These are phyloP conservation scores for Takashimella koratensis DNA, from an alignment of 1,284 basidiomycete species.

Conservation along the genomic window DNA sequence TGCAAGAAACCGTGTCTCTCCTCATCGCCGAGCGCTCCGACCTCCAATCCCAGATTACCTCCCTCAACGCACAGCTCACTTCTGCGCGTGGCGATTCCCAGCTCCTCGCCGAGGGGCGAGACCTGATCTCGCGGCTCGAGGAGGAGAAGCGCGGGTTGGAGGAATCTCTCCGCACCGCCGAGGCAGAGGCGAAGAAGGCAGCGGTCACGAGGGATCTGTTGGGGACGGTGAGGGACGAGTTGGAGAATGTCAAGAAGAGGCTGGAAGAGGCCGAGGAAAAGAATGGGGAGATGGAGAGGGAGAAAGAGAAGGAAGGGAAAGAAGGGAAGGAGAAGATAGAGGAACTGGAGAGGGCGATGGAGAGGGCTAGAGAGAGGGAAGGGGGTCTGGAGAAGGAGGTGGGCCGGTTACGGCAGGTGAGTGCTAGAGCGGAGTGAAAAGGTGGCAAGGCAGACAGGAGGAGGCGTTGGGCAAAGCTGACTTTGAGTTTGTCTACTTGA, in stretches of 20 bases:
- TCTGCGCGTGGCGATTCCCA: constrained; percentile 29
- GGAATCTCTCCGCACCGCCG: constrained; percentile 4
- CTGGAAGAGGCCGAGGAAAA: constrained; percentile 9
- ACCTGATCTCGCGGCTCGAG: constrained; percentile 31
- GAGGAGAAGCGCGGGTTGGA: constrained; percentile 31
- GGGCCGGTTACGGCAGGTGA: constrained; percentile 42
- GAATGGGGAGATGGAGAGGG: constrained; percentile 10
- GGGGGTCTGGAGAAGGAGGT: constrained; percentile 45
- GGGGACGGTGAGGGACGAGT: constrained; percentile 8
- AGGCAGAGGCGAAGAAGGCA: constrained; percentile 11
- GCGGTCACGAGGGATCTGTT: constrained; percentile 15
- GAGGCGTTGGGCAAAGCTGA: too few relatives aligned
- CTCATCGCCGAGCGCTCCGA: constrained; percentile 41
- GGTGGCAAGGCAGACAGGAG: too few relatives aligned
- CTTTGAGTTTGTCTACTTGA: too few relatives aligned
- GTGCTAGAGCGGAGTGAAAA: too few relatives aligned
- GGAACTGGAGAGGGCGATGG: constrained; percentile 38
- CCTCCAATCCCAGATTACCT: constrained; percentile 29
- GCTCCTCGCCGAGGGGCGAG: constrained; percentile 33
- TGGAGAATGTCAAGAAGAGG: constrained; percentile 1
- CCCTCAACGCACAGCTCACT: constrained; percentile 22
- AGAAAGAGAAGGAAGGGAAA: constrained; percentile 7
- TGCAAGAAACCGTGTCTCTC: constrained; percentile 38
- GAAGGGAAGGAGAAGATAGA: constrained; percentile 19
- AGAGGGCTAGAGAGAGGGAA: constrained; percentile 41